phyloP scores from a whole-genome alignment of 371 early-diverging fungal species.

The Rhizopus arrhizus region DNA sequence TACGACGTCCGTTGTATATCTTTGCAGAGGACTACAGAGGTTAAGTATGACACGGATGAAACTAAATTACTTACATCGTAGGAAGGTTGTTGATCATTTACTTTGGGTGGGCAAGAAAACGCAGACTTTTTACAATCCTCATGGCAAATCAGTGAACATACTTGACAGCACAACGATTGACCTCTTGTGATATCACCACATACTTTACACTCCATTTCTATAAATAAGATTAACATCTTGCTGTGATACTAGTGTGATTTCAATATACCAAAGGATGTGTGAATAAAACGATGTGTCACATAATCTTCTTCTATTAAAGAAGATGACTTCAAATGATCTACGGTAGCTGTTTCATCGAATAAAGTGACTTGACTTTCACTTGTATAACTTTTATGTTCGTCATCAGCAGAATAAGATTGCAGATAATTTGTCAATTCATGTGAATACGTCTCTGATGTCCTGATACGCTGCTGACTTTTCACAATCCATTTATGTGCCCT shows the following conservation, averaged over 20 bases:
- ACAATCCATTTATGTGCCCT: conserved; percentile 70
- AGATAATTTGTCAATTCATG: conserved; percentile 9
- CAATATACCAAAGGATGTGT: conserved; percentile 7
- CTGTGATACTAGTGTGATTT: not conserved
- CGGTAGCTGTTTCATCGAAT: conserved; percentile 4
- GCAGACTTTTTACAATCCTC: conserved; percentile 35
- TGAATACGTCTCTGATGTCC: conserved; percentile 3
- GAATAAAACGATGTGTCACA: conserved; percentile 8
- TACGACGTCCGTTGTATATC: conserved; percentile 26
- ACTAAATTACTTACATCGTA: conserved; percentile 32
- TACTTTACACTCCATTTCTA: conserved; percentile 15
- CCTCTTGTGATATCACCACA: conserved; percentile 13
- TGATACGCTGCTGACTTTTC: conserved; percentile 10
- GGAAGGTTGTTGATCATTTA: conserved; percentile 37
- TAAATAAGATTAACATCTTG: not conserved
- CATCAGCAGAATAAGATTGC: not conserved
- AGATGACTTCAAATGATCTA: not conserved
- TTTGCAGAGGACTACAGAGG: conserved; percentile 25
- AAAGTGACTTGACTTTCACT: conserved; percentile 23
- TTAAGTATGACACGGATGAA: too few species aligned
- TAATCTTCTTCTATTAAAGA: conserved; percentile 8
- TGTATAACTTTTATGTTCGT: not conserved
- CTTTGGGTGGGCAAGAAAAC: conserved; percentile 30
- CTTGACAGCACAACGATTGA: conserved; percentile 17
- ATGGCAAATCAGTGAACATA: conserved; percentile 42